Conservation (phyloP, 2,329 filamentous ascomycete genomes). For the Botrytis galanthina region DNA sequence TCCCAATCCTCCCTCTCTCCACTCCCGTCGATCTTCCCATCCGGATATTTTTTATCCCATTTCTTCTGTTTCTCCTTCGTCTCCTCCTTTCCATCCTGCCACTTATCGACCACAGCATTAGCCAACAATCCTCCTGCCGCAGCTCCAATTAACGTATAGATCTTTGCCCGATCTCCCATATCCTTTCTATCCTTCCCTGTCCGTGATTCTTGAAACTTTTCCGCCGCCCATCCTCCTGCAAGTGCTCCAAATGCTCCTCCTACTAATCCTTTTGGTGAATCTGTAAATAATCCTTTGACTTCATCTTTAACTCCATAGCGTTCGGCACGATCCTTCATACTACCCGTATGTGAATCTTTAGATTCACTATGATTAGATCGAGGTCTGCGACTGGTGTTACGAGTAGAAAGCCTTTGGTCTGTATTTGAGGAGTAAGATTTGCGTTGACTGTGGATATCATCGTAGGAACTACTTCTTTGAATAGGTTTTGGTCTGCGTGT, state of each 20-base stretch:
- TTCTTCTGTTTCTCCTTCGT: slow-evolving; percentile 21
- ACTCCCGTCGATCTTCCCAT: slow-evolving; percentile 9
- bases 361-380: not conserved
- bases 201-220: slow-evolving; percentile 27
- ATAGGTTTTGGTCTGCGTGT: not conserved
- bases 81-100: slow-evolving; percentile 27
- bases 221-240: slow-evolving; percentile 33
- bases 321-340: slow-evolving; percentile 6
- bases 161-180: slow-evolving; percentile 20
- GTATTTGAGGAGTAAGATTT: not conserved
- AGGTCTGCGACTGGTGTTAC: not conserved
- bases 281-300: slow-evolving; percentile 27
- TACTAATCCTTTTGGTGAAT: slow-evolving; percentile 25
- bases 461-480: slow-evolving; percentile 7
- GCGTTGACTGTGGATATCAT: slow-evolving; percentile 2
- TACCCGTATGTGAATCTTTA: not conserved
- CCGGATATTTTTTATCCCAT: slow-evolving; percentile 17
- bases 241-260: slow-evolving; percentile 31
- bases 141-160: slow-evolving; percentile 33
- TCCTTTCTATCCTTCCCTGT: slow-evolving; percentile 23
- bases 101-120: slow-evolving; percentile 33
- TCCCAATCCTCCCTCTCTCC: not conserved
- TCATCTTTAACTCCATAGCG: slow-evolving; percentile 28
- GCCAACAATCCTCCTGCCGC: slow-evolving; percentile 32
- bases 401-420: not conserved